These are phyloP conservation scores for Sporothrix brasiliensis DNA, from an alignment of 2,329 filamentous ascomycete genomes.

Conservation along the genomic window DNA sequence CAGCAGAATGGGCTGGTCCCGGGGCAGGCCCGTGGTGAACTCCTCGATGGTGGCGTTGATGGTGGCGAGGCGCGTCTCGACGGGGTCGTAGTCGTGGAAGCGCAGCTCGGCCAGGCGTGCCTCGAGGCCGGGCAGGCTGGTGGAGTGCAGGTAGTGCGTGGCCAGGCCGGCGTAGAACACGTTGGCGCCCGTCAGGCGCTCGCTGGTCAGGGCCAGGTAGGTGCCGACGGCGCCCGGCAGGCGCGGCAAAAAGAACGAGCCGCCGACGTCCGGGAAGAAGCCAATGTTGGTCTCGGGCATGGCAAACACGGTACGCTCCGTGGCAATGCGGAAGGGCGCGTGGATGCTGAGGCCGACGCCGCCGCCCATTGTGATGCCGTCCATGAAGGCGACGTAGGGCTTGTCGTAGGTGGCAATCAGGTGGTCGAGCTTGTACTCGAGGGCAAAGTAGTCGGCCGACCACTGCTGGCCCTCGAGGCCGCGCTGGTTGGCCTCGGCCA, in stretches of 20 bases:
- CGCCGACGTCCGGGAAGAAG: slow-evolving; percentile 98
- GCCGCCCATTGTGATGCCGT: slow-evolving; percentile 97
- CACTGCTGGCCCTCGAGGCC: slow-evolving; percentile 70
- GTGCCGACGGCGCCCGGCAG: slow-evolving; percentile 86
- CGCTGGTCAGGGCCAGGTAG: slow-evolving; percentile 90
- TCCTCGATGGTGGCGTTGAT: slow-evolving; percentile 91
- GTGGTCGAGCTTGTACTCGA: slow-evolving; percentile 96
- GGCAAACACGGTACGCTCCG: slow-evolving; percentile 91
- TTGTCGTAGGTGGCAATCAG: slow-evolving; percentile 91
- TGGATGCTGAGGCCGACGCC: slow-evolving; percentile 93
- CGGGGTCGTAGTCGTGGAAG: slow-evolving; percentile 75
- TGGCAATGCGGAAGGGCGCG: slow-evolving; percentile 94
- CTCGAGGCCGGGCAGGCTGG: slow-evolving; percentile 78
- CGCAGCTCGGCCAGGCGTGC: slow-evolving; percentile 83
- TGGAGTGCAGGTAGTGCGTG: slow-evolving; percentile 95
- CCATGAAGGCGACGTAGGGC: slow-evolving; percentile 94
- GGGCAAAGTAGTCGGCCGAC: slow-evolving; percentile 83
- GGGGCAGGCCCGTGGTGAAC: slow-evolving; percentile 82
- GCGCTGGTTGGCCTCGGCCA: slow-evolving; percentile 72
- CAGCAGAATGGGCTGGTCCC: slow-evolving; percentile 68
- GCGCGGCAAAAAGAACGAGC: slow-evolving; percentile 90
- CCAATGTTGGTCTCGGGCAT: slow-evolving; percentile 99
- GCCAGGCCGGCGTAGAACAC: slow-evolving; percentile 89
- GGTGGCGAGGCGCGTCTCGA: slow-evolving; percentile 65
- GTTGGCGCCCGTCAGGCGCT: slow-evolving; percentile 78